Evolutionary conservation across 116 monocot species (phyloP).

Genomic region (Zostera marina): DNA sequence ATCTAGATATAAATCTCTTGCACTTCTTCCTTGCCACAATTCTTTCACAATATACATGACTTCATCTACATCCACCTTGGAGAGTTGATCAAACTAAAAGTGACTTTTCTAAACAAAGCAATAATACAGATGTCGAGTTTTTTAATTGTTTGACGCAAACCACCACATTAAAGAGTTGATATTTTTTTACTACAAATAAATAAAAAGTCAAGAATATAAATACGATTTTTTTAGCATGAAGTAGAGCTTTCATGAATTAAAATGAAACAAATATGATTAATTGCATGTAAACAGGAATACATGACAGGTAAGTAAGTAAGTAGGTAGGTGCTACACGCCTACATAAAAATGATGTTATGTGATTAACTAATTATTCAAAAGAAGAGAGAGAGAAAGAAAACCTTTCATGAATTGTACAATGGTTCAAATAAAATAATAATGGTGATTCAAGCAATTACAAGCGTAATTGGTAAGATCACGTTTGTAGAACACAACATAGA

Average conservation of each 20-base stretch:
- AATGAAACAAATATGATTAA: too few relatives aligned
- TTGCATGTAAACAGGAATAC: too few relatives aligned
- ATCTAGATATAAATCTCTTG: constrained; percentile 64
- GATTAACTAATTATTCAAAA: too few relatives aligned
- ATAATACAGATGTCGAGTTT: neutral
- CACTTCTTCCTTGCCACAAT: constrained; percentile 91
- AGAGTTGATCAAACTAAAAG: constrained; percentile 4
- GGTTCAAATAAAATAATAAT: neutral
- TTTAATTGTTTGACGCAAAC: too few relatives aligned
- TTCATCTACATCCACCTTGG: constrained; percentile 87
- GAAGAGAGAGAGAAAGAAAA: too few relatives aligned
- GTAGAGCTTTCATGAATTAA: too few relatives aligned
- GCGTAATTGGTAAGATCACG: neutral
- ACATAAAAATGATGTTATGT: too few relatives aligned
- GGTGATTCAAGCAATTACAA: neutral
- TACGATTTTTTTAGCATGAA: too few relatives aligned
- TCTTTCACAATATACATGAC: constrained; percentile 87
- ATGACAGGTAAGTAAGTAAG: too few relatives aligned
- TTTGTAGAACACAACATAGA: neutral
- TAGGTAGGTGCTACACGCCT: too few relatives aligned
- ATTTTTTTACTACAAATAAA: neutral
- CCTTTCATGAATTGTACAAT: neutral
- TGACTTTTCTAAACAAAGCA: constrained; percentile 2
- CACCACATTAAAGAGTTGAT: too few relatives aligned
- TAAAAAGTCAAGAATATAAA: neutral